Evolutionary conservation across 1,284 basidiomycete species (phyloP).

Genomic region (Porodaedalea pini): DNA sequence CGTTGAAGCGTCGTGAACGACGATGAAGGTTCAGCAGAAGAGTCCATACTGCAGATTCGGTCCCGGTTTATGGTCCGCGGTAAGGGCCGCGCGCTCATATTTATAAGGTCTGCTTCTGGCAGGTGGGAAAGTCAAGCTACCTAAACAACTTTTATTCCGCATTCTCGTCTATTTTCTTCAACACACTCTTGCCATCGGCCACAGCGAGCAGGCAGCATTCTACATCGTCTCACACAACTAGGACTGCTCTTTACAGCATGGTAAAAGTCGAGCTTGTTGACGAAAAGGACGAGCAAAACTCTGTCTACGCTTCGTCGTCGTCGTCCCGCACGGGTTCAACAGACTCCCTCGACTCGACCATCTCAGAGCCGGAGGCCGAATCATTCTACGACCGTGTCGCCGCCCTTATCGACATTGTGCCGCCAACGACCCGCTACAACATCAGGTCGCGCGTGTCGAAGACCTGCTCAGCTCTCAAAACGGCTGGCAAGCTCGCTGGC

Average conservation of each 20-base stretch:
- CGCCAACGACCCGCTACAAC: conserved; percentile 81
- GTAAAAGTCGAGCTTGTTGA: conserved; percentile 84
- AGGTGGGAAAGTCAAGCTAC: too few species aligned
- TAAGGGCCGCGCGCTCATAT: too few species aligned
- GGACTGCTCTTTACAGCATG: conserved; percentile 41
- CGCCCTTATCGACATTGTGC: conserved; percentile 93
- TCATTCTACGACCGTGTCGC: conserved; percentile 85
- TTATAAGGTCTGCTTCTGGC: too few species aligned
- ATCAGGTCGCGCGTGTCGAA: conserved; percentile 61
- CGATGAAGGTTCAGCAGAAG: neutral
- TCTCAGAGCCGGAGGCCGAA: conserved; percentile 73
- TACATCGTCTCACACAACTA: conserved; percentile 1
- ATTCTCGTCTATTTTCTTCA: neutral
- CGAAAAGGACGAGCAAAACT: conserved; percentile 56
- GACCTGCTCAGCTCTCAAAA: conserved; percentile 61
- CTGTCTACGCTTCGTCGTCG: conserved; percentile 64
- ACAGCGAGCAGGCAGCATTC: conserved; percentile 9
- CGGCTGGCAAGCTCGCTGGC: conserved; percentile 70
- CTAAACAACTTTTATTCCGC: neutral
- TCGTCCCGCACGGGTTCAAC: conserved; percentile 66
- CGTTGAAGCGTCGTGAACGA: too few species aligned
- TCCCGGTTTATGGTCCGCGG: neutral
- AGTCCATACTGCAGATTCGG: neutral
- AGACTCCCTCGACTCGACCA: conserved; percentile 70
- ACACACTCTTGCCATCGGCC: conserved; percentile 7